Evolutionary conservation across 495 filamentous ascomycete species (phyloP).

Genomic region (Acidiella bohemica): DNA sequence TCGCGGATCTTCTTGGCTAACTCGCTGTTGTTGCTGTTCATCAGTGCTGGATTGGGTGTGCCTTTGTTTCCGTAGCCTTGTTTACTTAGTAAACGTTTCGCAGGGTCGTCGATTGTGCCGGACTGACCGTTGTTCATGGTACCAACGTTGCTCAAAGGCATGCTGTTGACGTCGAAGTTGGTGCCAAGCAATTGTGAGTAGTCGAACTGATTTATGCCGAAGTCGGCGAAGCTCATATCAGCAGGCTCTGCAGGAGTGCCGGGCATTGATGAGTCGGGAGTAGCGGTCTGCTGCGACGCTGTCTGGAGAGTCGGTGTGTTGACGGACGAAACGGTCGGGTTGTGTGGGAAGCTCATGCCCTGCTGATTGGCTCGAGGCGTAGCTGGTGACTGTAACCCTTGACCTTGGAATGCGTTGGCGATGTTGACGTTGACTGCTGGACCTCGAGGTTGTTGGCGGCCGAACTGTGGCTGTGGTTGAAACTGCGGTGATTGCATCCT

Average conservation of each 20-base stretch:
- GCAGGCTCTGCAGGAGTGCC: slow-evolving; percentile 52
- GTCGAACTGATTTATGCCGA: slow-evolving; percentile 9
- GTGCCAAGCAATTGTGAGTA: slow-evolving; percentile 15
- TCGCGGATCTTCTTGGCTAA: slow-evolving; percentile 55
- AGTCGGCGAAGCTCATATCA: slow-evolving; percentile 27
- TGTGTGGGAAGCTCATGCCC: slow-evolving; percentile 60
- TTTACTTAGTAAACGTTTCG: slow-evolving; percentile 80
- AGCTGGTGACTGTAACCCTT: slow-evolving; percentile 72
- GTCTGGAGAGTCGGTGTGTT: slow-evolving; percentile 75
- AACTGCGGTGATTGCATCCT: slow-evolving; percentile 38
- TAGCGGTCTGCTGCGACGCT: slow-evolving; percentile 49
- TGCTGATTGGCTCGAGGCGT: slow-evolving; percentile 63
- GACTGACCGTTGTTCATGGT: slow-evolving; percentile 34
- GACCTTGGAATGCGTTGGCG: slow-evolving; percentile 47
- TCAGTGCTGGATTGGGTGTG: slow-evolving; percentile 53
- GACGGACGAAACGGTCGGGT: slow-evolving; percentile 94
- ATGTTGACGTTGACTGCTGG: slow-evolving; percentile 64
- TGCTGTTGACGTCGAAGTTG: slow-evolving; percentile 18
- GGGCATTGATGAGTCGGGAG: slow-evolving; percentile 61
- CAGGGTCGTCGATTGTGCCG: slow-evolving; percentile 78
- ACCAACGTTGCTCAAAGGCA: slow-evolving; percentile 21
- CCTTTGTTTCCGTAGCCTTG: slow-evolving; percentile 59
- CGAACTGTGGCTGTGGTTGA: slow-evolving; percentile 47
- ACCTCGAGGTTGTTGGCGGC: slow-evolving; percentile 47
- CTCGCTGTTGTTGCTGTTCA: slow-evolving; percentile 50